phyloP scores from a whole-genome alignment of 2,329 filamentous ascomycete genomes.

The Conoideocrella luteorostrata region DNA sequence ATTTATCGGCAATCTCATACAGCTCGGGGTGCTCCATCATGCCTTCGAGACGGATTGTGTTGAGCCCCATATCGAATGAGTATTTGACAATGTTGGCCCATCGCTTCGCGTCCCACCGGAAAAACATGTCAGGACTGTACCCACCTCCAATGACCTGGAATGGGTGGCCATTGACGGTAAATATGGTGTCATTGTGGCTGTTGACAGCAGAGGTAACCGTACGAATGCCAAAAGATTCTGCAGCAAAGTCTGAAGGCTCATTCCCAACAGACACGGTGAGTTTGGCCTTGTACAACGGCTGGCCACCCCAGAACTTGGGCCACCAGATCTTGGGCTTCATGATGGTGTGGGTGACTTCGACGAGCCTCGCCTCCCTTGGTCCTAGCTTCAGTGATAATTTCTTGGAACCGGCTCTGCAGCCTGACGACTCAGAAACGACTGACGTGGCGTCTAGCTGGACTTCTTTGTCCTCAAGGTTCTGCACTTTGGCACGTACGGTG shows the following conservation, averaged over 20 bases:
- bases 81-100: constrained; percentile 45
- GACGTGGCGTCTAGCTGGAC: constrained; percentile 30
- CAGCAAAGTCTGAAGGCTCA: constrained; percentile 21
- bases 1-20: constrained; percentile 50
- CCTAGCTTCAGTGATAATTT: constrained; percentile 29
- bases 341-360: constrained; percentile 29
- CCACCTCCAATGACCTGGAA: constrained; percentile 58
- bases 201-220: constrained; percentile 44
- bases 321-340: constrained; percentile 50
- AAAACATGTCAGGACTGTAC: constrained; percentile 55
- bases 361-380: constrained; percentile 29
- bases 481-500: constrained; percentile 30
- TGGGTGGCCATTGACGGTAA: constrained; percentile 47
- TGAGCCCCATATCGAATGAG: constrained; percentile 54
- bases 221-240: constrained; percentile 22
- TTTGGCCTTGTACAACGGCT: constrained; percentile 41
- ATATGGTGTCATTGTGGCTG: constrained; percentile 45
- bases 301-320: constrained; percentile 53
- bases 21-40: constrained; percentile 58
- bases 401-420: constrained; percentile 18
- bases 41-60: constrained; percentile 57
- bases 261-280: constrained; percentile 23
- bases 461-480: constrained; percentile 32
- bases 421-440: constrained; percentile 28
- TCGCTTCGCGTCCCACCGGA: constrained; percentile 46